Percentiles rank a stretch among this genome's conserved stretches.
phyloP scores from a whole-genome alignment of 192 early-diverging fungal genomes.

The Chytriomyces sp. region DNA sequence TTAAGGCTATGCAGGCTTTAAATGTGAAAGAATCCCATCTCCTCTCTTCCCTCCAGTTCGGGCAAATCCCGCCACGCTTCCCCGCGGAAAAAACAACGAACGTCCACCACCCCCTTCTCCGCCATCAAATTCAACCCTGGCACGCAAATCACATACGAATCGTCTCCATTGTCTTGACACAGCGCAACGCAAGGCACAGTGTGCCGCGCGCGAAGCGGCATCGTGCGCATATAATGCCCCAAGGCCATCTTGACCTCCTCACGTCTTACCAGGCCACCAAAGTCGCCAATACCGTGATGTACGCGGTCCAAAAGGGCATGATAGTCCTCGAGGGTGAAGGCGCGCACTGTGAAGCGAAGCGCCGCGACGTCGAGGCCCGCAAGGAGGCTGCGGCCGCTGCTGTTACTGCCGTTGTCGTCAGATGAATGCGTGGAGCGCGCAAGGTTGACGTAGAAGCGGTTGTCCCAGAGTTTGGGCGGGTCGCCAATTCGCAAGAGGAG shows the following conservation, averaged over 20 bases:
- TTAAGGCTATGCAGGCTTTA: no score
- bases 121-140: constrained; percentile 14
- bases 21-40: constrained; percentile 3
- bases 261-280: background rate
- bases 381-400: background rate
- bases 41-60: constrained; percentile 7
- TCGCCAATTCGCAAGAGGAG: no score
- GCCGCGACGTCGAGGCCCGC: background rate
- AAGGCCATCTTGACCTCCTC: constrained; percentile 1
- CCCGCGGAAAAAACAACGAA: constrained; percentile 7
- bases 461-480: constrained; percentile 24
- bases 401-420: background rate
- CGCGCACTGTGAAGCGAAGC: constrained; percentile 4
- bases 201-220: constrained; percentile 10
- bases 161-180: constrained; percentile 25
- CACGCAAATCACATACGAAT: constrained; percentile 5
- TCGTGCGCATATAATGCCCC: constrained; percentile 16
- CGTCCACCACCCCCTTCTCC: constrained; percentile 22
- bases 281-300: constrained; percentile 20
- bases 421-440: no score
- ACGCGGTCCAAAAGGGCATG: constrained; percentile 15
- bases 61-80: constrained; percentile 18
- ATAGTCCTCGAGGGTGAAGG: constrained; percentile 14
- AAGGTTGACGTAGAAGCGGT: constrained; percentile 26
- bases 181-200: constrained; percentile 27